Conservation (phyloP, 2,329 filamentous ascomycete species). For the Trichoderma koningiopsis region DNA sequence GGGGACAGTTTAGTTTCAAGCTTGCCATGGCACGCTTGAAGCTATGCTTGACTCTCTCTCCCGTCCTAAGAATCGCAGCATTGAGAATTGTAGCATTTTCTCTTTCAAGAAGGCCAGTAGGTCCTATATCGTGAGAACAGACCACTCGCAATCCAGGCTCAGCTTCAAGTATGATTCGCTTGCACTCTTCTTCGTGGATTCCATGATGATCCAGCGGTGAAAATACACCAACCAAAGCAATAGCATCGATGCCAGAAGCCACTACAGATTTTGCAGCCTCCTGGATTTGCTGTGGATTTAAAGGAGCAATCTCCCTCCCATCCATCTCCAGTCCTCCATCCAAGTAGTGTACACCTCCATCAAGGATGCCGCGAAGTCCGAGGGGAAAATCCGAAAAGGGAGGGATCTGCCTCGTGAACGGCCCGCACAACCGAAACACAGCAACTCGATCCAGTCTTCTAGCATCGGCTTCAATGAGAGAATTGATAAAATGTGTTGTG, state of each 20-base stretch:
- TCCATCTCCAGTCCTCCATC: conserved; percentile 53
- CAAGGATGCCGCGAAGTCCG: conserved; percentile 43
- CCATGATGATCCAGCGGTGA: conserved; percentile 48
- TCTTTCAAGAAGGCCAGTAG: conserved; percentile 47
- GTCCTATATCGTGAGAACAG: conserved; percentile 48
- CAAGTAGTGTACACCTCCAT: conserved; percentile 46
- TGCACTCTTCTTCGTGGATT: conserved; percentile 45
- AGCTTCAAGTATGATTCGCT: conserved; percentile 41
- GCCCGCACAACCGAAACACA: conserved; percentile 49
- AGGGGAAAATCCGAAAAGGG: conserved; percentile 51
- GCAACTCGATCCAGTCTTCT: conserved; percentile 48
- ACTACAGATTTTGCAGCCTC: conserved; percentile 39
- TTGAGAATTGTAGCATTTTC: conserved; percentile 60
- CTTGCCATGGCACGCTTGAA: conserved; percentile 51
- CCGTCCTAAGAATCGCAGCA: conserved; percentile 53
- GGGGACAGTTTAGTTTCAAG: conserved; percentile 45
- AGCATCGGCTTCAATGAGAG: conserved; percentile 49
- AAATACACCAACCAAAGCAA: conserved; percentile 50
- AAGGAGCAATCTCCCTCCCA: conserved; percentile 45
- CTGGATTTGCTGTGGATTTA: conserved; percentile 44
- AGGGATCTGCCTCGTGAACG: conserved; percentile 47
- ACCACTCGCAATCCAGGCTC: conserved; percentile 43
- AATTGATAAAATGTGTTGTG: conserved; percentile 54
- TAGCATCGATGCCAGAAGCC: conserved; percentile 39
- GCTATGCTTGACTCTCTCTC: conserved; percentile 48